These are phyloP conservation scores for Leccinellum luteum DNA, from an alignment of 768 basidiomycete species.

Conservation along the genomic window DNA sequence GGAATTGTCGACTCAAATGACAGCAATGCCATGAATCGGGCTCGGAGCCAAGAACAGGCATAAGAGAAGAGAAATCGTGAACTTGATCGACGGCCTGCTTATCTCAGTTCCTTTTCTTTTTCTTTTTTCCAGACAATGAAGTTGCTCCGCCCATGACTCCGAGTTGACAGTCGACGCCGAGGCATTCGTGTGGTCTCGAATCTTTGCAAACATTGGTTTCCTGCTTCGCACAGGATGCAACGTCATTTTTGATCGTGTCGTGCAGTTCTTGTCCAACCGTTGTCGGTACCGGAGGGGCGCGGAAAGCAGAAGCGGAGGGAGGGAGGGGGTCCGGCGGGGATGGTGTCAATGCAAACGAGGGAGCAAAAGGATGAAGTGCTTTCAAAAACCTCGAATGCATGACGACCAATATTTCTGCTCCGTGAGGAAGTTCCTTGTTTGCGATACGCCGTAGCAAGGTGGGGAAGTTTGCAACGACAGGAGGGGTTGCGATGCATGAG, in stretches of 20 bases:
- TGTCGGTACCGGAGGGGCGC: too few relatives aligned
- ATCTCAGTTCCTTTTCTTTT: too few relatives aligned
- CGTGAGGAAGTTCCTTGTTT: constrained; percentile 8
- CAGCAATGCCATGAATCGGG: neutral
- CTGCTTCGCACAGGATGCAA: neutral
- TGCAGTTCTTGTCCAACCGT: too few relatives aligned
- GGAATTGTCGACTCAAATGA: neutral
- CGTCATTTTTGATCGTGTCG: neutral
- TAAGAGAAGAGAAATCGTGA: neutral
- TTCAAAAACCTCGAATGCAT: constrained; percentile 18
- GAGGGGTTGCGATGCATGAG: neutral
- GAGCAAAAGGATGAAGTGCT: neutral
- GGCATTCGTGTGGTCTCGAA: too few relatives aligned
- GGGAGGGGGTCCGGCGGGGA: neutral
- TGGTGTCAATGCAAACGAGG: neutral
- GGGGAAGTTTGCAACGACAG: neutral
- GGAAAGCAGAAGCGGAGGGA: neutral
- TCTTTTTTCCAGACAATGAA: too few relatives aligned
- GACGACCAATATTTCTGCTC: constrained; percentile 18
- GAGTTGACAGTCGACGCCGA: too few relatives aligned
- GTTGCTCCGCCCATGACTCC: too few relatives aligned
- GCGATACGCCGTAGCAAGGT: neutral
- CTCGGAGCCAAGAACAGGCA: neutral
- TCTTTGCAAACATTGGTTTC: neutral
- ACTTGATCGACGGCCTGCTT: neutral